These are phyloP conservation scores for Populus alba DNA, from an alignment of 345 rosid genomes.

Conservation along the genomic window DNA sequence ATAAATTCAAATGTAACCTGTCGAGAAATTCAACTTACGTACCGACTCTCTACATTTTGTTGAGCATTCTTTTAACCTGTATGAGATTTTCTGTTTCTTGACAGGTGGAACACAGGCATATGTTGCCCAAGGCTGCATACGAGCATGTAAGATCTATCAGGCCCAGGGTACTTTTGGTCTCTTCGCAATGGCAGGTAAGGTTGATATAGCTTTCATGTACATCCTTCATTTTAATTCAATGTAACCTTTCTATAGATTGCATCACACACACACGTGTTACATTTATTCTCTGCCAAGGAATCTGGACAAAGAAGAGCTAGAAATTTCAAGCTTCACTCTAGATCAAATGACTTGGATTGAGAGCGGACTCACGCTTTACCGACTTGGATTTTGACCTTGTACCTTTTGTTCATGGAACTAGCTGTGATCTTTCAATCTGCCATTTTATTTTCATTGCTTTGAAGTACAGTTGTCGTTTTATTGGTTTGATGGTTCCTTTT, in stretches of 20 bases:
- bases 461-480: not conserved
- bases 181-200: constrained; percentile 87
- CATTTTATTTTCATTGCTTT: not conserved
- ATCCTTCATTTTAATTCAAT: not conserved
- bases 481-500: not conserved
- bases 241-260: not conserved
- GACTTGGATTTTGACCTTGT: not conserved
- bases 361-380: not conserved
- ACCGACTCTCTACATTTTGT: not conserved
- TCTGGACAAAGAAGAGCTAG: not conserved
- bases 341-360: not conserved
- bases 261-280: too few relatives aligned
- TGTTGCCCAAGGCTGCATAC: constrained; percentile 81
- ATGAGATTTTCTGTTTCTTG: not conserved
- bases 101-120: constrained; percentile 72
- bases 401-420: not conserved
- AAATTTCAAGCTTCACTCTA: not conserved
- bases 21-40: too few relatives aligned
- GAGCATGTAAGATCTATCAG: constrained; percentile 66
- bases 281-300: not conserved
- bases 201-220: not conserved
- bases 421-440: not conserved
- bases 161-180: constrained; percentile 80
- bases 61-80: not conserved
- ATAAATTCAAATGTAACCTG: not conserved